Conservation (phyloP, 2,329 filamentous ascomycete species). For the Tolypocladium inflatum region DNA sequence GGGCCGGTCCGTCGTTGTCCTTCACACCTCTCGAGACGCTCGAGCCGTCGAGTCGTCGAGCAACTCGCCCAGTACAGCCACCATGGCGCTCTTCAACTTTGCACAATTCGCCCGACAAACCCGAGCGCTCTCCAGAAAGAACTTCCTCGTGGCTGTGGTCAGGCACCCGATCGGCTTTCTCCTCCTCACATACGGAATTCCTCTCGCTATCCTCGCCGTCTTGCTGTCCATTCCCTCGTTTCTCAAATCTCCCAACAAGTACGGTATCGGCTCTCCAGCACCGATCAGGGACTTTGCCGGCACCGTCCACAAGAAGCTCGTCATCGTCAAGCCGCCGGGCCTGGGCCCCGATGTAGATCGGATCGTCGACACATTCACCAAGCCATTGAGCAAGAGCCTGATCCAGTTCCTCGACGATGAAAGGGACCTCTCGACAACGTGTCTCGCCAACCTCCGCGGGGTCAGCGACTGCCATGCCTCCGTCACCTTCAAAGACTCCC, state of each 20-base stretch:
- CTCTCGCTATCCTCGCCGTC: slow-evolving; percentile 17
- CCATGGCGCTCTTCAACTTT: background rate
- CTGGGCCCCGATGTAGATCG: slow-evolving; percentile 14
- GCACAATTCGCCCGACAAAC: slow-evolving; percentile 5
- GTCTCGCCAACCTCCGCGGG: slow-evolving; percentile 15
- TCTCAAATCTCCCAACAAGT: slow-evolving; percentile 3
- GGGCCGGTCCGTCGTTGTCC: no score
- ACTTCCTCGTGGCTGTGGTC: slow-evolving; percentile 6
- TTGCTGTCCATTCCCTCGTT: slow-evolving; percentile 17
- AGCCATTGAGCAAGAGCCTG: slow-evolving; percentile 8
- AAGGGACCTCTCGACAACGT: slow-evolving; percentile 7
- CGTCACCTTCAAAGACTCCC: slow-evolving; percentile 19
- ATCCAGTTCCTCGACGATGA: slow-evolving; percentile 10
- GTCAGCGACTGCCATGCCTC: slow-evolving; percentile 18
- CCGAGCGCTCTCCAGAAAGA: slow-evolving; percentile 7
- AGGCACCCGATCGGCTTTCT: slow-evolving; percentile 9
- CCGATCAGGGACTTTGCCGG: slow-evolving; percentile 12
- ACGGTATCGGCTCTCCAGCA: slow-evolving; percentile 9
- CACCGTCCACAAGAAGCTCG: slow-evolving; percentile 12
- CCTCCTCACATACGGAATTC: slow-evolving; percentile 14
- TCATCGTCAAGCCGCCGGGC: slow-evolving; percentile 11
- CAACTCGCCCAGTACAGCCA: no score
- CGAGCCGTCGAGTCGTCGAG: no score
- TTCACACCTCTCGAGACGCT: no score
- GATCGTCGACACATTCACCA: slow-evolving; percentile 14